These are phyloP conservation scores for Russula brevipes DNA, from an alignment of 768 basidiomycete genomes.

Conservation along the genomic window DNA sequence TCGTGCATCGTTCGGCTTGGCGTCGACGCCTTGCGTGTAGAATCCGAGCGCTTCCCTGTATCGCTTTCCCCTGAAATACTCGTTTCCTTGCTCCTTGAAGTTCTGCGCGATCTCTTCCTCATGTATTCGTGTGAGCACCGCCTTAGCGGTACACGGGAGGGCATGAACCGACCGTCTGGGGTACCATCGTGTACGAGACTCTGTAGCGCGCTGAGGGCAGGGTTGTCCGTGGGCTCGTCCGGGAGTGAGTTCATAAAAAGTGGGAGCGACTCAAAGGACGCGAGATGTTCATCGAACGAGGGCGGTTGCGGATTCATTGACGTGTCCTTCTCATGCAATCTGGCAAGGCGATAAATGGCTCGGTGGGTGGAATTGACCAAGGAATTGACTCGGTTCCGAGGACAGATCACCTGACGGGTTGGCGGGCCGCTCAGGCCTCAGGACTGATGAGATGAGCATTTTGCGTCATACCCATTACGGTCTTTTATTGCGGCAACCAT, in stretches of 20 bases:
- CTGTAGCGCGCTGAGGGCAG: slow-evolving; percentile 75
- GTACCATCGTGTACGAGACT: slow-evolving; percentile 85
- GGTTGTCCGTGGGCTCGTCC: slow-evolving; percentile 55
- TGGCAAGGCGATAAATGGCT: no score
- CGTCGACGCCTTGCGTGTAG: slow-evolving; percentile 87
- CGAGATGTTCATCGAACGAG: slow-evolving; percentile 36
- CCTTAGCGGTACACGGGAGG: background rate
- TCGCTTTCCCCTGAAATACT: slow-evolving; percentile 83
- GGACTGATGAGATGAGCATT: background rate
- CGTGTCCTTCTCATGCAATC: background rate
- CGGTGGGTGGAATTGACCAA: no score
- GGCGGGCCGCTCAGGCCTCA: no score
- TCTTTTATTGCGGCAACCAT: slow-evolving; percentile 35
- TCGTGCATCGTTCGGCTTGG: slow-evolving; percentile 59
- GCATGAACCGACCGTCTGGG: slow-evolving; percentile 72
- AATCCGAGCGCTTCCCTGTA: slow-evolving; percentile 84
- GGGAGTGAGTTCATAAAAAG: slow-evolving; percentile 93
- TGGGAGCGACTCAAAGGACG: slow-evolving; percentile 61
- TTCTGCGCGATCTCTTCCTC: slow-evolving; percentile 76
- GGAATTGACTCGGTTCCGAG: no score
- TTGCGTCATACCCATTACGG: background rate
- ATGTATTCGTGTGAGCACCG: background rate
- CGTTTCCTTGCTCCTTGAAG: slow-evolving; percentile 95
- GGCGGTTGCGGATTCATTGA: slow-evolving; percentile 19
- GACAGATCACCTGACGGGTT: no score